Evolutionary conservation across 306 rosid species (phyloP), one percentile per base, ranked within the genome.

Genomic region (Dalbergia cochinchinensis): DNA sequence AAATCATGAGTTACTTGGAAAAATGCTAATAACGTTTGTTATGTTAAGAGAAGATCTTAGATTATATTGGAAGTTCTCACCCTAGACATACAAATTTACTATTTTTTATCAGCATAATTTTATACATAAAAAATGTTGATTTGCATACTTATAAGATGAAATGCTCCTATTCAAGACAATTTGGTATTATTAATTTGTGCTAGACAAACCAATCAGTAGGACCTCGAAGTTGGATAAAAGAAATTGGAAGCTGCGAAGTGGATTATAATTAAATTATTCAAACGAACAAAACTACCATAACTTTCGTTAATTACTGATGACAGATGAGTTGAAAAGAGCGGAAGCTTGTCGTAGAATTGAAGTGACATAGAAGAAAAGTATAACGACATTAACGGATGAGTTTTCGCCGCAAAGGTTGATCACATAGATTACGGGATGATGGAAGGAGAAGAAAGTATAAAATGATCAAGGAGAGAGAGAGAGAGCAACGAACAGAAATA

Each of bases 341-440:
- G 34, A 50, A 51, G 76, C 6, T 37, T 35, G 77, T 71, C 35
- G 69, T 75, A 11, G 39, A 31, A 14, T 20, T 7, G 16, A 66
- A 68, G 45, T 7, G 22, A 31, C 37, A 37, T 37, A 37, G 42
- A 0, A 8, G 9, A 37, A 65, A 65, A 18, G 65, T 8, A 33
- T 51, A 78, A 68, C 82, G 69, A 57, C 16, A 47, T 69, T 69
- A 69, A 78, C 82, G 82, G 82, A 44, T n/a, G 19, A 68, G 7
- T 13, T 59, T 68, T 68, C 50, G 76, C 50, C 76, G 82, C 50
- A 68, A 68, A 68, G 47, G 6, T 69, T 60, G 69, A 69, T 48
- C 20, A 13, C 18, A 18, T n/a, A 20, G 39, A 14, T 59, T 58
- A 41, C 68, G 31, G 44, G 79, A 74, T n/a, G 69, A 20, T 15